Percentiles rank a stretch among this genome's conserved stretches.
phyloP scores from a whole-genome alignment of 169 alveolate genomes.

The Ichthyophthirius multifiliis region DNA sequence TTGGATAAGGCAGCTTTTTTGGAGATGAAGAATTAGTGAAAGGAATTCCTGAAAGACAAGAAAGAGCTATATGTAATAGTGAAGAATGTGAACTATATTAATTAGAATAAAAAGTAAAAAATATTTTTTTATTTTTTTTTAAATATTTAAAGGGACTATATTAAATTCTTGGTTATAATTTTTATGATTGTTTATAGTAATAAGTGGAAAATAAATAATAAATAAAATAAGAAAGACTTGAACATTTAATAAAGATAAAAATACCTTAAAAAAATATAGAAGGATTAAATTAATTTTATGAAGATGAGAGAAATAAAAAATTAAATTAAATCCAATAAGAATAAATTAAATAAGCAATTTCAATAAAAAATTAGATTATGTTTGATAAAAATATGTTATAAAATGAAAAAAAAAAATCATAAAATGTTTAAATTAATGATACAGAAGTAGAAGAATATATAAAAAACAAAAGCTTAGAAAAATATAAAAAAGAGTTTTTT shows the following conservation, averaged over 20 bases:
- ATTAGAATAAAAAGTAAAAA: background rate
- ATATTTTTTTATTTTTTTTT: background rate
- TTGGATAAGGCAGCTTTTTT: background rate
- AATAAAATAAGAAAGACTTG: background rate
- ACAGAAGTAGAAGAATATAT: no score
- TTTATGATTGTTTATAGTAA: background rate
- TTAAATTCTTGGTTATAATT: background rate
- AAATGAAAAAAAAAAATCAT: no score
- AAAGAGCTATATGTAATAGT: background rate
- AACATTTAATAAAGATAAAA: background rate
- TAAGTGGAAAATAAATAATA: background rate
- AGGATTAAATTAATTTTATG: background rate
- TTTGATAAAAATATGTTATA: no score
- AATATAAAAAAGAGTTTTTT: no score
- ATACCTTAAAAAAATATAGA: background rate
- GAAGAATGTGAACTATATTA: background rate
- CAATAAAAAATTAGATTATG: no score
- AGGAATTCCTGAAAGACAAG: background rate
- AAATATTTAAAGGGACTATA: background rate
- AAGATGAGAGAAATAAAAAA: background rate
- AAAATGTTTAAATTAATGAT: no score
- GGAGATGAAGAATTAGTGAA: conserved; percentile 6
- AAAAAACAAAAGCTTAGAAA: no score
- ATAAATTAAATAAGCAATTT: no score
- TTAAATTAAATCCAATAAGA: no score